Percentiles rank a stretch among this genome's conserved stretches.
phyloP scores from a whole-genome alignment of 768 basidiomycete species.

The Boletales sp. region DNA sequence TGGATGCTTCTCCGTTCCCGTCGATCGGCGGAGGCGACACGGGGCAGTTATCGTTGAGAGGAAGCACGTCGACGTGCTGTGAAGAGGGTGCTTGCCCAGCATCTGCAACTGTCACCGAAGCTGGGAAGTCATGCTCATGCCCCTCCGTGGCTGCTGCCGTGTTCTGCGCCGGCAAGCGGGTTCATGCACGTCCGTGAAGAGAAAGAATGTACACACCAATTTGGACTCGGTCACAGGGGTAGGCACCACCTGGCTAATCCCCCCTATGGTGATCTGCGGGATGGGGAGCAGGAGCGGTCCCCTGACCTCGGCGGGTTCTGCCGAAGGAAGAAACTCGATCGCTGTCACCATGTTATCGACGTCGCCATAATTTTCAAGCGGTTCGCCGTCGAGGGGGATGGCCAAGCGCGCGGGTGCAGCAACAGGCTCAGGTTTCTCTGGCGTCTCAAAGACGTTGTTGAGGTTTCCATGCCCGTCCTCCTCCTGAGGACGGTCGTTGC shows the following conservation, averaged over 20 bases:
- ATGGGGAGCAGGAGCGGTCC: slow-evolving; percentile 11
- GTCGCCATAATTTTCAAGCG: slow-evolving; percentile 8
- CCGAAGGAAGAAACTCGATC: slow-evolving; percentile 16
- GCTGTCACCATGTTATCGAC: slow-evolving; percentile 25
- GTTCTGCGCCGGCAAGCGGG: slow-evolving; percentile 7
- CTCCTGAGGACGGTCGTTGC: slow-evolving; percentile 56
- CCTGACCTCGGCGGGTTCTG: slow-evolving; percentile 8
- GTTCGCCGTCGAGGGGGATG: slow-evolving; percentile 8
- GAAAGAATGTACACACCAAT: slow-evolving; percentile 10
- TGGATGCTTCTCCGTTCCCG: slow-evolving; percentile 11
- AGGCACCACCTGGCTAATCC: slow-evolving; percentile 12
- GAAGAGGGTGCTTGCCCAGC: slow-evolving; percentile 1
- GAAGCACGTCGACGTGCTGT: slow-evolving; percentile 25
- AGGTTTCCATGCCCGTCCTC: slow-evolving; percentile 58
- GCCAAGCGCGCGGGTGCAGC: slow-evolving; percentile 9
- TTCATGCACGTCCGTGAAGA: not conserved
- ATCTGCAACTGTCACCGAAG: not conserved
- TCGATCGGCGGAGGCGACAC: slow-evolving; percentile 5
- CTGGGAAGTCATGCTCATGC: slow-evolving; percentile 1
- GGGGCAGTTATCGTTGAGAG: slow-evolving; percentile 36
- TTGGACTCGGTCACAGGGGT: slow-evolving; percentile 24
- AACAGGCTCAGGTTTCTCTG: slow-evolving; percentile 37
- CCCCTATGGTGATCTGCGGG: slow-evolving; percentile 17
- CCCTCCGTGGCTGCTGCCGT: slow-evolving; percentile 22
- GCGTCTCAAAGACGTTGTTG: slow-evolving; percentile 64